Percentiles rank a stretch among this genome's conserved stretches.
These are phyloP conservation scores for Barnettozyma siamensis DNA, from an alignment of 805 yeast genomes.

Conservation along the genomic window DNA sequence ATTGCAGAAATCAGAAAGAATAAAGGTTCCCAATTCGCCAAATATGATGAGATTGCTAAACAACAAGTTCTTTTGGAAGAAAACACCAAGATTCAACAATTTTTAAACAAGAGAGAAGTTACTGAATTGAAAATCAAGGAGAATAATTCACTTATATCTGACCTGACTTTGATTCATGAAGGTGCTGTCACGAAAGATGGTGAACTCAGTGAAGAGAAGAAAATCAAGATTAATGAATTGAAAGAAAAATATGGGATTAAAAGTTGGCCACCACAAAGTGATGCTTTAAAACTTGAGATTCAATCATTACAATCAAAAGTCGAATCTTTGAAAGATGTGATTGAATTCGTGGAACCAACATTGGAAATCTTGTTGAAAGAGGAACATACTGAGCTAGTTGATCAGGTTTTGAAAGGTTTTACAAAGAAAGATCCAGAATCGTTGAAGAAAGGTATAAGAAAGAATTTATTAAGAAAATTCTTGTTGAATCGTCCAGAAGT, in stretches of 20 bases:
- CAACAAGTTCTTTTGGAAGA: conserved; percentile 64
- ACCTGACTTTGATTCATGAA: conserved; percentile 27
- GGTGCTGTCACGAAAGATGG: conserved; percentile 23
- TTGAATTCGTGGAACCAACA: conserved; percentile 32
- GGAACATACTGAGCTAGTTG: conserved; percentile 32
- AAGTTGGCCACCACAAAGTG: conserved; percentile 41
- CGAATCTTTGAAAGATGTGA: conserved; percentile 24
- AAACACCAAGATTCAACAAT: conserved; percentile 44
- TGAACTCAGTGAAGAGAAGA: conserved; percentile 29
- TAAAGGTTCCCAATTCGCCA: conserved; percentile 87
- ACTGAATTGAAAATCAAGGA: conserved; percentile 26
- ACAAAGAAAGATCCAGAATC: conserved; percentile 34
- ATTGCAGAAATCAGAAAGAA: conserved; percentile 86
- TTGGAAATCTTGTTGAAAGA: conserved; percentile 31
- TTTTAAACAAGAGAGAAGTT: conserved; percentile 43
- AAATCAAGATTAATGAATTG: conserved; percentile 32
- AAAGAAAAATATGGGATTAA: conserved; percentile 41
- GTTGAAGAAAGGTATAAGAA: conserved; percentile 49
- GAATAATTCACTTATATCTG: conserved; percentile 25
- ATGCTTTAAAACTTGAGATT: conserved; percentile 36
- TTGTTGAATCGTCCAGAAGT: conserved; percentile 31
- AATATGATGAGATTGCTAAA: conserved; percentile 70
- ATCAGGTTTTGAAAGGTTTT: conserved; percentile 29
- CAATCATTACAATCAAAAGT: conserved; percentile 26
- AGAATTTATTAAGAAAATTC: conserved; percentile 69